Percentiles rank a stretch among this genome's conserved stretches.
Conservation (phyloP, 2,329 filamentous ascomycete species). For the Colletotrichum noveboracense region DNA sequence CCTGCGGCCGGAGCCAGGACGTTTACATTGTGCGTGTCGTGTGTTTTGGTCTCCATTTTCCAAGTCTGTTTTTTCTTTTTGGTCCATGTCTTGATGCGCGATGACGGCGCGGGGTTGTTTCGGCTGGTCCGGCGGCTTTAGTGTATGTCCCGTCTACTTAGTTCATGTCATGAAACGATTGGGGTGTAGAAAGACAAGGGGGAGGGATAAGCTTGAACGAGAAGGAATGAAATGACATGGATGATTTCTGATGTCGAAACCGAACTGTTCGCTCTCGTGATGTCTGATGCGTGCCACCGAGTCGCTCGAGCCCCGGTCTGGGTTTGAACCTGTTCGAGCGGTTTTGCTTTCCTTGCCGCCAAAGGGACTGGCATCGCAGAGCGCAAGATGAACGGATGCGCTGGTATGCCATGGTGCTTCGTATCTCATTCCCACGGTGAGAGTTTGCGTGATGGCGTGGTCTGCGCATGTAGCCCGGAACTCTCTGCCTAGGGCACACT, state of each 20-base stretch:
- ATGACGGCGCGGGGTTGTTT: conserved; percentile 18
- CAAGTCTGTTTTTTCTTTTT: neutral
- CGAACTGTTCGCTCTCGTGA: neutral
- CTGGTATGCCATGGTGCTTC: neutral
- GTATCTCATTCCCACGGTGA: neutral
- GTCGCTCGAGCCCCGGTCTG: neutral
- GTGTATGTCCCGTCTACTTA: neutral
- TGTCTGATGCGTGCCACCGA: neutral
- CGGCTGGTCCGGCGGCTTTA: conserved; percentile 29
- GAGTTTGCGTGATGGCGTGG: neutral
- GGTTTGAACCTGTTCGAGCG: neutral
- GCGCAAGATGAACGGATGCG: neutral
- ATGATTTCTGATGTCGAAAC: conserved; percentile 2
- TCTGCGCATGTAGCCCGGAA: neutral
- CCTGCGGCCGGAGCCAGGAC: neutral
- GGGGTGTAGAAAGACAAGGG: neutral
- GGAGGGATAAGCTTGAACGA: neutral
- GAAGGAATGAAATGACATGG: conserved; percentile 13
- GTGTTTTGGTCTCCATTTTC: neutral
- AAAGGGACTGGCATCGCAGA: neutral
- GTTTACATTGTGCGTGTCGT: neutral
- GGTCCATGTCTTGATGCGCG: conserved; percentile 10
- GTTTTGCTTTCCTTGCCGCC: neutral
- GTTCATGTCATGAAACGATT: conserved; percentile 14
- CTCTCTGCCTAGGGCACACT: neutral